A percentile compares a stretch with the other conserved stretches of the same genome.
phyloP scores from a whole-genome alignment of 2,329 filamentous ascomycete genomes.

The Aspergillus clavatus region DNA sequence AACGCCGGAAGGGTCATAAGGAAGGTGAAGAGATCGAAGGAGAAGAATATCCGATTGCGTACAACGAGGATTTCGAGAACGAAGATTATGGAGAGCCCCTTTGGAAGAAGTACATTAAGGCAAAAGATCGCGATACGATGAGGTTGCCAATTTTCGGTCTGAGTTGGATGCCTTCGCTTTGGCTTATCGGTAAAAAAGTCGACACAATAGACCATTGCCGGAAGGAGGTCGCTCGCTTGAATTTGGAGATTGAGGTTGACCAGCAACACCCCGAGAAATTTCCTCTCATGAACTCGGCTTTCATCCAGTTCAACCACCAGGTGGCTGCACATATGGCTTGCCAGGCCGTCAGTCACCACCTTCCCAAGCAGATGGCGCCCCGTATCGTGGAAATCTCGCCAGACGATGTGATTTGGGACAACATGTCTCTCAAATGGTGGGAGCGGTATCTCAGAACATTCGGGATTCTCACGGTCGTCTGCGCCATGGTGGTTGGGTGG shows the following conservation, averaged over 20 bases:
- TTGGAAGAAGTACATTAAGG: conserved; percentile 79
- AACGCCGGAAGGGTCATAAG: conserved; percentile 13
- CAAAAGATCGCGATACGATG: conserved; percentile 80
- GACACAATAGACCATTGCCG: conserved; percentile 93
- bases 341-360: conserved; percentile 82
- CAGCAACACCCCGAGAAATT: conserved; percentile 81
- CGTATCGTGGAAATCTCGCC: conserved; percentile 91
- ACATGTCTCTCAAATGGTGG: conserved; percentile 96
- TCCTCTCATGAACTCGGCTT: conserved; percentile 90
- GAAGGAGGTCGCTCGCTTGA: conserved; percentile 77
- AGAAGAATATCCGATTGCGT: conserved; percentile 57
- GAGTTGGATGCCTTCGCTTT: conserved; percentile 72
- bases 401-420: conserved; percentile 91
- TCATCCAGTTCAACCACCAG: conserved; percentile 98
- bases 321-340: conserved; percentile 98
- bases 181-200: conserved; percentile 79
- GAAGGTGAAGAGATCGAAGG: conserved; percentile 24
- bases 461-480: conserved; percentile 60
- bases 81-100: conserved; percentile 60
- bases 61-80: conserved; percentile 58
- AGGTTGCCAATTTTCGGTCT: conserved; percentile 60
- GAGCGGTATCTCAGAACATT: conserved; percentile 70
- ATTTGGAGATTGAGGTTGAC: conserved; percentile 86
- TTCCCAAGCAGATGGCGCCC: conserved; percentile 90
- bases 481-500: conserved; percentile 80